Percentiles rank a stretch among this genome's conserved stretches.
Evolutionary conservation across 2,329 filamentous ascomycete genomes (phyloP).

Genomic region (Cladophialophora chaetospira): DNA sequence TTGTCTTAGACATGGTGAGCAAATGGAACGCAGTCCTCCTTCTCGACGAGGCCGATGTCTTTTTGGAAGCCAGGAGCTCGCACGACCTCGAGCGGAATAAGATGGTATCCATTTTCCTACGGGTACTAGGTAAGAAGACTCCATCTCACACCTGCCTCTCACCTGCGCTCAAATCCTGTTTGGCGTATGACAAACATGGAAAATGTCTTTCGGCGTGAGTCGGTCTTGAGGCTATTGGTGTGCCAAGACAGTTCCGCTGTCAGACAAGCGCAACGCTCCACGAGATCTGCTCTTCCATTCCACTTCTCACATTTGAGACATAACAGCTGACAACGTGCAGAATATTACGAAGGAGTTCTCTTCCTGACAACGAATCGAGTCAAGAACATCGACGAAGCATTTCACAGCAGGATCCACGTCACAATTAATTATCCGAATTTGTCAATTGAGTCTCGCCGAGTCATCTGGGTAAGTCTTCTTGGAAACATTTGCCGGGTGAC

Average conservation of each 20-base stretch:
- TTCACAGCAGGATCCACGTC: constrained; percentile 45
- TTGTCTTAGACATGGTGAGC: constrained; percentile 51
- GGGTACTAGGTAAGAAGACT: constrained; percentile 26
- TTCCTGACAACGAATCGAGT: constrained; percentile 40
- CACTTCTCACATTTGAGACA: constrained; percentile 9
- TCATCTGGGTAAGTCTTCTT: too few relatives aligned
- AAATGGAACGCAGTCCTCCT: constrained; percentile 57
- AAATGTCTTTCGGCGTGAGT: neutral
- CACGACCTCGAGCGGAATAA: constrained; percentile 50
- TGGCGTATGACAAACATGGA: too few relatives aligned
- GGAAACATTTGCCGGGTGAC: too few relatives aligned
- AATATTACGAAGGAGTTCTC: constrained; percentile 37
- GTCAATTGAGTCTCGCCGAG: constrained; percentile 18
- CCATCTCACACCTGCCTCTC: too few relatives aligned
- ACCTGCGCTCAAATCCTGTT: too few relatives aligned
- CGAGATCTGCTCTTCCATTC: neutral
- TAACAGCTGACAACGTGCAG: constrained; percentile 12
- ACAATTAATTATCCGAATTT: constrained; percentile 52
- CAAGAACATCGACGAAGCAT: constrained; percentile 36
- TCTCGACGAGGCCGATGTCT: constrained; percentile 53
- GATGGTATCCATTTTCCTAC: constrained; percentile 43
- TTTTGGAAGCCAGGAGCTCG: constrained; percentile 43
- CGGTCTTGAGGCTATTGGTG: neutral
- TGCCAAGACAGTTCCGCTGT: neutral
- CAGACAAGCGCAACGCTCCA: neutral